phyloP scores from a whole-genome alignment of 169 alveolate genomes.

The Plasmodium fragile region DNA sequence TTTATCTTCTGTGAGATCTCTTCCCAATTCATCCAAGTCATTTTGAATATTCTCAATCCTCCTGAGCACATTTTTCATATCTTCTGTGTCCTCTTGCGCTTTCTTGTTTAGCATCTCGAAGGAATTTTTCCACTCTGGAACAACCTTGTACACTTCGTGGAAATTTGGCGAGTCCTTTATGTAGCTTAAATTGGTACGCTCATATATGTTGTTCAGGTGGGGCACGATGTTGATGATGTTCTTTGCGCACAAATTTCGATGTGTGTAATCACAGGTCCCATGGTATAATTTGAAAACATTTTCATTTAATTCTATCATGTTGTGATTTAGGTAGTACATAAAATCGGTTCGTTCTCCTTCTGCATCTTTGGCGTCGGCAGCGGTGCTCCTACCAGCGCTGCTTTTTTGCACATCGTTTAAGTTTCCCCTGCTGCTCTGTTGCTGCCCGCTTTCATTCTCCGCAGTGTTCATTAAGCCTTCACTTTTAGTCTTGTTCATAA shows the following conservation, averaged over 20 bases:
- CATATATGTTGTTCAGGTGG: slow-evolving; percentile 59
- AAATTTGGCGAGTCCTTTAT: slow-evolving; percentile 65
- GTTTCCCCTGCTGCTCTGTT: neutral
- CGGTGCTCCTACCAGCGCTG: neutral
- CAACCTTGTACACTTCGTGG: slow-evolving; percentile 35
- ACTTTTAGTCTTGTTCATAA: neutral
- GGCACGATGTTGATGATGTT: slow-evolving; percentile 70
- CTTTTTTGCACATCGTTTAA: neutral
- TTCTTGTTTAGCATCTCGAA: slow-evolving; percentile 55
- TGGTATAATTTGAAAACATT: slow-evolving; percentile 23
- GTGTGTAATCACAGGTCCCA: slow-evolving; percentile 23
- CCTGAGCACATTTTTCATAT: slow-evolving; percentile 61
- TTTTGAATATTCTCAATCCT: slow-evolving; percentile 52
- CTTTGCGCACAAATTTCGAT: slow-evolving; percentile 47
- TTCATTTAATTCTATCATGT: slow-evolving; percentile 65
- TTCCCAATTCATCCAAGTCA: slow-evolving; percentile 41
- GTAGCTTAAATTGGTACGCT: slow-evolving; percentile 53
- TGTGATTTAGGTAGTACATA: slow-evolving; percentile 41
- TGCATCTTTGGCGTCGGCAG: neutral
- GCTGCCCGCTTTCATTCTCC: neutral
- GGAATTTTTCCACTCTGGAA: slow-evolving; percentile 72
- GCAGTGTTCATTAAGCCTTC: neutral
- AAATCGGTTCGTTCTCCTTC: neutral
- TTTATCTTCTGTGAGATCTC: slow-evolving; percentile 66
- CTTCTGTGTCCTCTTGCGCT: slow-evolving; percentile 69